Evolutionary conservation across 192 early-diverging fungal species (phyloP).

Genomic region (Coemansia sp.): DNA sequence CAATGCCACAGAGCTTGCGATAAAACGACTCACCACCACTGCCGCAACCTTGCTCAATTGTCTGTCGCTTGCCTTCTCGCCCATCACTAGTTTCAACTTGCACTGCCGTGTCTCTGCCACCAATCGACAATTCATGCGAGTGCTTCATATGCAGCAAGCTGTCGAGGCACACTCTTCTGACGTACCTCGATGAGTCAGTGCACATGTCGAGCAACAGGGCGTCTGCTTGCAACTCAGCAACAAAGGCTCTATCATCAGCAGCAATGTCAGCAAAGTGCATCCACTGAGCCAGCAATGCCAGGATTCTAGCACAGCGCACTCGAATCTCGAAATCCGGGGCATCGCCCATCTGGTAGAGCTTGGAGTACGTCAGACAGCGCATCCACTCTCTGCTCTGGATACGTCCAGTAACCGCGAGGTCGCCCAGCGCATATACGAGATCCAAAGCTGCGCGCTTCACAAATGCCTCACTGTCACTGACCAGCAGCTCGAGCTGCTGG

Average conservation of each 20-base stretch:
- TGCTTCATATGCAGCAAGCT: slow-evolving; percentile 18
- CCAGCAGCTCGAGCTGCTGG: slow-evolving; percentile 1
- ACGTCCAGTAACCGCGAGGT: background rate
- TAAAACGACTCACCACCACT: slow-evolving; percentile 4
- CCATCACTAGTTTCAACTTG: background rate
- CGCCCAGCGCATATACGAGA: slow-evolving; percentile 14
- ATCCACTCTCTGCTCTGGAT: slow-evolving; percentile 19
- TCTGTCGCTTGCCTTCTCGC: slow-evolving; percentile 2
- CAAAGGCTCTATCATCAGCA: background rate
- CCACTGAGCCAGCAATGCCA: slow-evolving; percentile 15
- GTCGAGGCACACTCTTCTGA: slow-evolving; percentile 36
- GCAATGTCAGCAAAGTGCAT: background rate
- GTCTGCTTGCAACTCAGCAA: slow-evolving; percentile 16
- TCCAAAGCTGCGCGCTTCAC: slow-evolving; percentile 45
- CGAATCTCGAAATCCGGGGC: slow-evolving; percentile 54
- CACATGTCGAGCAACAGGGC: slow-evolving; percentile 46
- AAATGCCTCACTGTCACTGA: slow-evolving; percentile 49
- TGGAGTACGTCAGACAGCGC: slow-evolving; percentile 4
- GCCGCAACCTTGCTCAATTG: background rate
- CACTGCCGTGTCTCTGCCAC: background rate
- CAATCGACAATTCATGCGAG: background rate
- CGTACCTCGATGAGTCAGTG: slow-evolving; percentile 51
- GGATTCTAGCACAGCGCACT: slow-evolving; percentile 30
- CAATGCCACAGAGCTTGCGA: slow-evolving; percentile 21
- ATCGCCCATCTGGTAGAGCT: slow-evolving; percentile 27